phyloP scores from a whole-genome alignment of 2,329 filamentous ascomycete species.

The Neofusicoccum sp. region DNA sequence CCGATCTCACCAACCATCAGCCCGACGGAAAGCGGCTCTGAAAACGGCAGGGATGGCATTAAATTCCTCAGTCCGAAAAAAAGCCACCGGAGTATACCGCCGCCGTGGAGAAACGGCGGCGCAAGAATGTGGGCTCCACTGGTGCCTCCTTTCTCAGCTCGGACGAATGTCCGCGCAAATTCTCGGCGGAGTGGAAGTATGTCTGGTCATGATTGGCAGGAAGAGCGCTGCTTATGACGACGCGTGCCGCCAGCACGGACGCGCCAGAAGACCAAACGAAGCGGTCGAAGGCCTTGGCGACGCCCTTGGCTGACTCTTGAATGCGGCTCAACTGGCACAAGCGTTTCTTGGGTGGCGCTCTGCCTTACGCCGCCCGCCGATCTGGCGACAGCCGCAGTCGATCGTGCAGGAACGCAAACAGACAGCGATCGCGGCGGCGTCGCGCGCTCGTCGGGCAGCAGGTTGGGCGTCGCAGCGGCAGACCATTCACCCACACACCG shows the following conservation, averaged over 20 bases:
- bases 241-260: not conserved
- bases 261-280: not conserved
- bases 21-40: not conserved
- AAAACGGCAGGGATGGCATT: not conserved
- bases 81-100: too few relatives aligned
- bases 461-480: not conserved
- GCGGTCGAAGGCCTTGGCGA: not conserved
- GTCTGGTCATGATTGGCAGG: not conserved
- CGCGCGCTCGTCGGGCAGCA: not conserved
- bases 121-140: not conserved
- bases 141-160: not conserved
- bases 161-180: constrained; percentile 4
- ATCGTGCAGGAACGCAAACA: not conserved
- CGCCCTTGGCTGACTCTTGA: not conserved
- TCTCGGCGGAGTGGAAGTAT: not conserved
- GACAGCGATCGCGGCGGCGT: not conserved
- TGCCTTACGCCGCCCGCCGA: not conserved
- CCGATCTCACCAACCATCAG: too few relatives aligned
- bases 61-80: not conserved
- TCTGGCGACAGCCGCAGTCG: not conserved
- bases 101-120: not conserved
- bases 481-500: not conserved
- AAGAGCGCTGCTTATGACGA: constrained; percentile 5
- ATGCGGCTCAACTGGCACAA: constrained; percentile 1
- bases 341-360: not conserved